These are phyloP conservation scores for Trichoderma arundinaceum DNA, from an alignment of 2,329 filamentous ascomycete species.

Conservation along the genomic window DNA sequence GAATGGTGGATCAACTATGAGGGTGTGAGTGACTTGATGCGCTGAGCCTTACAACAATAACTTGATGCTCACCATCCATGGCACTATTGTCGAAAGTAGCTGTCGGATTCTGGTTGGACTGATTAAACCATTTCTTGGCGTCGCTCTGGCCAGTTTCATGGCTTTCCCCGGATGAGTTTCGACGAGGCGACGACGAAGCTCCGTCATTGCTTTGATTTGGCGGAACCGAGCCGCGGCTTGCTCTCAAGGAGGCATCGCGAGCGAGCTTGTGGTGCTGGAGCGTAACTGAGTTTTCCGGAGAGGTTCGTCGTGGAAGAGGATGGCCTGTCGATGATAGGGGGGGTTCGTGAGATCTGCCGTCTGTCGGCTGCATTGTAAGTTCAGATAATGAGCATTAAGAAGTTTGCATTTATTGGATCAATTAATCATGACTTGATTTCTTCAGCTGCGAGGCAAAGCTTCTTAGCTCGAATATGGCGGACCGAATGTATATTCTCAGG, in stretches of 20 bases:
- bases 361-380: constrained; percentile 42
- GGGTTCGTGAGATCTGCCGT: constrained; percentile 36
- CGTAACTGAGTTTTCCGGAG: constrained; percentile 55
- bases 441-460: not conserved
- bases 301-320: constrained; percentile 52
- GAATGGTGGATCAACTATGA: constrained; percentile 58
- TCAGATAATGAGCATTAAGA: not conserved
- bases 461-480: not conserved
- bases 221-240: constrained; percentile 38
- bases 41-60: too few relatives aligned
- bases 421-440: constrained; percentile 9
- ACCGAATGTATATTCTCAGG: constrained; percentile 1
- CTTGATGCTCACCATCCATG: constrained; percentile 54
- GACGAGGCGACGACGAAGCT: constrained; percentile 37
- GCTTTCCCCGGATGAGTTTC: constrained; percentile 57
- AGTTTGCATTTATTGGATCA: not conserved
- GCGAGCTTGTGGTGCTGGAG: constrained; percentile 54
- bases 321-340: constrained; percentile 44
- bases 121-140: constrained; percentile 60
- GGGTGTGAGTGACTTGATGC: constrained; percentile 23
- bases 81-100: constrained; percentile 48
- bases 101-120: constrained; percentile 57
- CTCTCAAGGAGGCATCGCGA: constrained; percentile 48
- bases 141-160: constrained; percentile 57
- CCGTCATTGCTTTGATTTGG: constrained; percentile 33